Percentiles rank a stretch among this genome's conserved stretches.
These are phyloP conservation scores for Alternaria burnsii DNA, from an alignment of 2,329 filamentous ascomycete species.

Conservation along the genomic window DNA sequence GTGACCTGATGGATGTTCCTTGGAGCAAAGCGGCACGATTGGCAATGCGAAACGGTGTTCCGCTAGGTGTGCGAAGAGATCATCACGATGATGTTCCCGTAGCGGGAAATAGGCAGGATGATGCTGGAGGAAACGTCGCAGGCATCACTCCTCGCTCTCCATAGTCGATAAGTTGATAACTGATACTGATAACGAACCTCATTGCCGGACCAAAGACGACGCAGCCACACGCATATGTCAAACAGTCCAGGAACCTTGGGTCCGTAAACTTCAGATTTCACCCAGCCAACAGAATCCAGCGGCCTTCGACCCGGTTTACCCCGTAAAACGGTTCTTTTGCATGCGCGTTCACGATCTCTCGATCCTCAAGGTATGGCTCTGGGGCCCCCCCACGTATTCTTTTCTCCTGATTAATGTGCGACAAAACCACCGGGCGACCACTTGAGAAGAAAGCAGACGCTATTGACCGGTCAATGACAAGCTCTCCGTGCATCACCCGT, in stretches of 20 bases:
- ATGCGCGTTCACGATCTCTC: conserved; percentile 2
- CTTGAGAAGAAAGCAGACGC: not conserved
- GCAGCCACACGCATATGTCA: conserved; percentile 5
- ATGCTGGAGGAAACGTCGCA: not conserved
- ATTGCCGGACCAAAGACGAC: not conserved
- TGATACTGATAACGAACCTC: conserved; percentile 11
- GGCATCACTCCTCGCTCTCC: not conserved
- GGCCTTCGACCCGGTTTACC: not conserved
- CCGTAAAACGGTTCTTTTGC: conserved; percentile 1
- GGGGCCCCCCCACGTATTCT: not conserved
- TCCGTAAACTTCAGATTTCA: not conserved
- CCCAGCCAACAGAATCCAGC: not conserved
- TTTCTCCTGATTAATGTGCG: not conserved
- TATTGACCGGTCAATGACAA: not conserved
- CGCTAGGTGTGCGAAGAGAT: not conserved
- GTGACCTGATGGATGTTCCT: not conserved
- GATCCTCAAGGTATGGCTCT: not conserved
- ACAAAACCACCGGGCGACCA: not conserved
- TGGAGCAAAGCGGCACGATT: not conserved
- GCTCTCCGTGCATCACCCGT: not conserved
- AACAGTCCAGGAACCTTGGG: conserved; percentile 5
- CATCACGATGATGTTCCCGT: not conserved
- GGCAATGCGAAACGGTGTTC: not conserved
- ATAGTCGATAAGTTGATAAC: not conserved
- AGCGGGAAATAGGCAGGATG: not conserved